Evolutionary conservation across 176 grass and related monocot genomes (phyloP).

Genomic region (Hordeum vulgare): DNA sequence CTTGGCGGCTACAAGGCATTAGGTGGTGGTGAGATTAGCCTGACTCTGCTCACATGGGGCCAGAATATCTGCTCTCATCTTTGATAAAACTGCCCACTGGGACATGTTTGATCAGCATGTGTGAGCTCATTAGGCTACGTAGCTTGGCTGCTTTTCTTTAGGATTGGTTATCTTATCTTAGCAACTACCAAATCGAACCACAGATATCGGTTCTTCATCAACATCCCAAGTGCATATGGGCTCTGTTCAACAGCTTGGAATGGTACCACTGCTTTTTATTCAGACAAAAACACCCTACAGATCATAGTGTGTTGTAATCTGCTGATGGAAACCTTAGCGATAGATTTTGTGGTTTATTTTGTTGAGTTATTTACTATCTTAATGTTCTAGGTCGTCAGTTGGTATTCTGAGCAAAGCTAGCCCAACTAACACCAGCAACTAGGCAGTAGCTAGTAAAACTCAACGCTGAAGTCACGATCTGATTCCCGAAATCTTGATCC

Average conservation of each 20-base stretch:
- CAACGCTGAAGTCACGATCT: conserved; percentile 3
- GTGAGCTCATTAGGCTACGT: background rate
- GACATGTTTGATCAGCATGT: conserved; percentile 28
- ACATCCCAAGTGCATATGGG: background rate
- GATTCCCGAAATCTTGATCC: conserved; percentile 19
- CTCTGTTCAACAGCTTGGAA: background rate
- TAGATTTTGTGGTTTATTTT: background rate
- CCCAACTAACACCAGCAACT: background rate
- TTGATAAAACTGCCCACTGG: conserved; percentile 16
- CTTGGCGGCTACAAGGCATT: conserved; percentile 5
- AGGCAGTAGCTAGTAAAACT: conserved; percentile 1
- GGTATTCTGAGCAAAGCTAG: background rate
- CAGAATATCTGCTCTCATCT: conserved; percentile 13
- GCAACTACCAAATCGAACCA: conserved; percentile 20
- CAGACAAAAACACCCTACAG: no score
- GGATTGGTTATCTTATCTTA: background rate
- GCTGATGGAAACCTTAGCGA: background rate
- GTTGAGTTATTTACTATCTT: background rate
- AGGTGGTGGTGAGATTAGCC: conserved; percentile 17
- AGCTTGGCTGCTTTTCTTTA: conserved; percentile 15
- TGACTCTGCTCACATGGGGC: conserved; percentile 30
- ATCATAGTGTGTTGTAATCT: background rate
- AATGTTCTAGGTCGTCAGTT: background rate
- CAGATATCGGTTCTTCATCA: background rate
- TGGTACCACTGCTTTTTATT: background rate